Evolutionary conservation across 1,139 yeast species (phyloP), one percentile per base, ranked within the genome.

Genomic region (Scheffersomyces quercinus): DNA sequence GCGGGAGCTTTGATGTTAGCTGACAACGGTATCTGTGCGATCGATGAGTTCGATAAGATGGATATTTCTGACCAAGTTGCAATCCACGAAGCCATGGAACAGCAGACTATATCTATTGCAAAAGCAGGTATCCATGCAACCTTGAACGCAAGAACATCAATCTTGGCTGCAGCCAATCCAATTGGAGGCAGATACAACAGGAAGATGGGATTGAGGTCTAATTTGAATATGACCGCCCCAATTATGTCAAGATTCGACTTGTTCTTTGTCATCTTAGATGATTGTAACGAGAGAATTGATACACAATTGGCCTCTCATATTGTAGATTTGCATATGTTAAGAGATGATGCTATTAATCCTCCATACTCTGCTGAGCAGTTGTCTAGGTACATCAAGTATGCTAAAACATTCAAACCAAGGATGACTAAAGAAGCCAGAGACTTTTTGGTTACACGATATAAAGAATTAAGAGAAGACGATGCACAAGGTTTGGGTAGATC

Each of bases 41-140:
- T 93, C 67, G 99, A 93, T 64, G 99, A 93, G 68, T 93, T 93
- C 58, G 99, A 93, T 65, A 93, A 95, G 73, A 93, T 93, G 99
- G 98, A 93, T 65, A 67, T 93, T 39, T 70, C 83, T 4, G 99
- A 95, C 66, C 99, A 95, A 69, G 99, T 93, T 46, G 99, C 99
- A 3, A 93, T 93, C 73, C 99, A 93, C 70, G 99, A 93, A 73
- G 99, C 99, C 12, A 93, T 93, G 99, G 99, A 93, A 74, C 99
- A 93, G 68, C 99, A 93, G 65, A 93, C 99, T 0, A 93, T 93
- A 51, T 90, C 97, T 11, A 93, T 93, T 59, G 97, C 99, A 20
- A 93, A 93, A 64, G 99, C 99, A 1, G 99, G 99, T 58, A 93
- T 93, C 50, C 98, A 93, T 62, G 98, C 99, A 5, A 93, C 99